Conservation (phyloP, 495 filamentous ascomycete species). For the Aspergillus diversus region DNA sequence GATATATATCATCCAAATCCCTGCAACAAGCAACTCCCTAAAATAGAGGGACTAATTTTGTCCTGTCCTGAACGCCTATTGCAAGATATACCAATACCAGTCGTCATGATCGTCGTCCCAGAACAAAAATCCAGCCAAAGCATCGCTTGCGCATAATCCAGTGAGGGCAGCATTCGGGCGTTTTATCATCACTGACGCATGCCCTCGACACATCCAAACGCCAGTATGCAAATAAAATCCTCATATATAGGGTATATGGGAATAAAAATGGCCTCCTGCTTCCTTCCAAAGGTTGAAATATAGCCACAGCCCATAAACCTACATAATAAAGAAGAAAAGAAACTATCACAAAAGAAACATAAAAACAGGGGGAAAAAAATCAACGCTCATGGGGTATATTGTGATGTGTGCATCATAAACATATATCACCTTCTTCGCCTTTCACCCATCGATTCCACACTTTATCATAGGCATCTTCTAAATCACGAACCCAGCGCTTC, state of each 20-base stretch:
- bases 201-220: slow-evolving; percentile 23
- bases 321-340: slow-evolving; percentile 10
- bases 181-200: slow-evolving; percentile 17
- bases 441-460: slow-evolving; percentile 88
- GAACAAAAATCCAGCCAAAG: slow-evolving; percentile 15
- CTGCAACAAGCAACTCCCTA: not conserved
- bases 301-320: slow-evolving; percentile 5
- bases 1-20: not conserved
- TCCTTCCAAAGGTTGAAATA: slow-evolving; percentile 4
- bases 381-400: slow-evolving; percentile 34
- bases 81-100: slow-evolving; percentile 12
- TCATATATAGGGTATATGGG: slow-evolving; percentile 10
- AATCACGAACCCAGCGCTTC: slow-evolving; percentile 84
- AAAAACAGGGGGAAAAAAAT: slow-evolving; percentile 19
- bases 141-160: slow-evolving; percentile 10
- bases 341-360: slow-evolving; percentile 7
- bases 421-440: slow-evolving; percentile 91
- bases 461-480: slow-evolving; percentile 85
- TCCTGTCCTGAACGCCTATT: slow-evolving; percentile 8
- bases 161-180: slow-evolving; percentile 10
- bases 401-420: slow-evolving; percentile 52
- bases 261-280: slow-evolving; percentile 3
- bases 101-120: slow-evolving; percentile 26
- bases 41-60: slow-evolving; percentile 4
- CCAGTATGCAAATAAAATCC: slow-evolving; percentile 25